phyloP scores from a whole-genome alignment of 495 filamentous ascomycete genomes.

The Penicillium coprophilum region DNA sequence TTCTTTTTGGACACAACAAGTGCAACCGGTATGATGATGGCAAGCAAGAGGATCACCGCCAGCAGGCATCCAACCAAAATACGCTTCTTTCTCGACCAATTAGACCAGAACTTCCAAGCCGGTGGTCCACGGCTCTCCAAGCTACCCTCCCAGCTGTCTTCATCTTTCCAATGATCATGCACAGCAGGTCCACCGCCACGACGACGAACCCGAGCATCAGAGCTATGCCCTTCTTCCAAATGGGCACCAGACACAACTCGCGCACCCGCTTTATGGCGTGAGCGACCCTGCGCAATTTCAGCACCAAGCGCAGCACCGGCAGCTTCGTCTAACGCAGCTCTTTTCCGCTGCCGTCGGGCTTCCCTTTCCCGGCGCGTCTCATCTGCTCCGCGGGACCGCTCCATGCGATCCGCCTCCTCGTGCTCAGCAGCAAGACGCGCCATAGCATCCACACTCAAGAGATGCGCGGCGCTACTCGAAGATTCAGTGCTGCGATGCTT shows the following conservation, averaged over 20 bases:
- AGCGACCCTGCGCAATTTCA: slow-evolving; percentile 28
- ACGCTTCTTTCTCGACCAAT: slow-evolving; percentile 36
- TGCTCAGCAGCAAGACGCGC: slow-evolving; percentile 62
- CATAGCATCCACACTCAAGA: slow-evolving; percentile 54
- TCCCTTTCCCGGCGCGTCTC: slow-evolving; percentile 37
- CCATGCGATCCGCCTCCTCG: slow-evolving; percentile 32
- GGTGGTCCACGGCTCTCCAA: slow-evolving; percentile 23
- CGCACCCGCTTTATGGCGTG: slow-evolving; percentile 49
- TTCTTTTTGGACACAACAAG: slow-evolving; percentile 71
- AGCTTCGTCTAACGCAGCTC: slow-evolving; percentile 30
- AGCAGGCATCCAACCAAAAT: slow-evolving; percentile 38
- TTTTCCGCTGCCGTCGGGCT: slow-evolving; percentile 32
- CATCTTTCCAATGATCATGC: slow-evolving; percentile 30
- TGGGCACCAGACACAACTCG: slow-evolving; percentile 67
- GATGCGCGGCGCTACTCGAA: slow-evolving; percentile 39
- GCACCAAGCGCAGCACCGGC: slow-evolving; percentile 21
- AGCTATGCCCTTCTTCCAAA: slow-evolving; percentile 61
- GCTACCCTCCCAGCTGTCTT: slow-evolving; percentile 38
- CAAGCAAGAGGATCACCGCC: slow-evolving; percentile 58
- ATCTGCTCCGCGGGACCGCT: slow-evolving; percentile 28
- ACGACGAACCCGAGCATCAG: slow-evolving; percentile 39
- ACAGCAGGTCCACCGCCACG: slow-evolving; percentile 38
- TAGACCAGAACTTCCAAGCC: slow-evolving; percentile 36
- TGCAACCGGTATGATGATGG: slow-evolving; percentile 73
- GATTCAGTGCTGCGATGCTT: slow-evolving; percentile 46